A percentile compares a stretch with the other conserved stretches of the same genome.
phyloP scores from a whole-genome alignment of 345 rosid genomes.

The Combretum micranthum region DNA sequence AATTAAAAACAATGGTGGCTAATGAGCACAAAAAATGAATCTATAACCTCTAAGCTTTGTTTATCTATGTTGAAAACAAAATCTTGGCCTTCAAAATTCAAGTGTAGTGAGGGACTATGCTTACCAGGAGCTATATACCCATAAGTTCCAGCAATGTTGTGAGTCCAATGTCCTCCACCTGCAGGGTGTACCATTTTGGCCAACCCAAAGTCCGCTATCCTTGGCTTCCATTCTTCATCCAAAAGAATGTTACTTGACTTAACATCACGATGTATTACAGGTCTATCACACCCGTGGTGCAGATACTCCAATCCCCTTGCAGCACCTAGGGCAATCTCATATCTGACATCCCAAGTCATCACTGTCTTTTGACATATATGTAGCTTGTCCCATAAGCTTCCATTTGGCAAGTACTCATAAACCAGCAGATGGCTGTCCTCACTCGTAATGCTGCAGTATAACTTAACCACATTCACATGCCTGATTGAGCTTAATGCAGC shows the following conservation, averaged over 20 bases:
- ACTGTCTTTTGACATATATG: slow-evolving; percentile 43
- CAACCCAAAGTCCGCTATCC: slow-evolving; percentile 85
- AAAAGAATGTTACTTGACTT: slow-evolving; percentile 83
- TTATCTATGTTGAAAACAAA: neutral
- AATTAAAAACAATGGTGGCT: neutral
- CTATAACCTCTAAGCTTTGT: neutral
- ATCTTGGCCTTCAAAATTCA: neutral
- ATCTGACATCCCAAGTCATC: slow-evolving; percentile 64
- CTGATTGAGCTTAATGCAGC: slow-evolving; percentile 61
- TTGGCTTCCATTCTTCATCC: slow-evolving; percentile 76
- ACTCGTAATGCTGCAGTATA: slow-evolving; percentile 76
- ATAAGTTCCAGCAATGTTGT: slow-evolving; percentile 57
- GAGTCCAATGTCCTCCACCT: slow-evolving; percentile 44
- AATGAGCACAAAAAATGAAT: neutral
- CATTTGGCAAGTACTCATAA: slow-evolving; percentile 73
- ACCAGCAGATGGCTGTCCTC: slow-evolving; percentile 84
- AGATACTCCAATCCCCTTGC: slow-evolving; percentile 80
- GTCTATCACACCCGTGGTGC: slow-evolving; percentile 68
- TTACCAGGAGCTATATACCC: slow-evolving; percentile 97
- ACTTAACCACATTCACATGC: slow-evolving; percentile 82
- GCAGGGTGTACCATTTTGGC: slow-evolving; percentile 59
- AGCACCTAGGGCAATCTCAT: slow-evolving; percentile 67
- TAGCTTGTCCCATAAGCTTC: slow-evolving; percentile 82
- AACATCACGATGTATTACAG: slow-evolving; percentile 80
- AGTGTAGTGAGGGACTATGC: neutral